These are phyloP conservation scores for Cytospora schulzeri DNA, from an alignment of 2,329 filamentous ascomycete genomes.

Conservation along the genomic window DNA sequence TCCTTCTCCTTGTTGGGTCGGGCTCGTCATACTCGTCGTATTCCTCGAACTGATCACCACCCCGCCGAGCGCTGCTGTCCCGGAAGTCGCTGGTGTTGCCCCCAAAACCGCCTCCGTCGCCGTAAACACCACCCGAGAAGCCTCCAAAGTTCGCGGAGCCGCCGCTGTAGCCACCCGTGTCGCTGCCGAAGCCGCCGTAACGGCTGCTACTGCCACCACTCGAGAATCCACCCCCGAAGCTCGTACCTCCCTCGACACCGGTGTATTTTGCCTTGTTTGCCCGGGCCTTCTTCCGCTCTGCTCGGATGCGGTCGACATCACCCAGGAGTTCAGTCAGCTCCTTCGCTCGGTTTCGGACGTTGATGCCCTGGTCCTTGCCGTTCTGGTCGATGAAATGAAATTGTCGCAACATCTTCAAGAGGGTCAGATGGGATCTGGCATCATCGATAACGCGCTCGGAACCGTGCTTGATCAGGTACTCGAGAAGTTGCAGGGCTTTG, in stretches of 20 bases:
- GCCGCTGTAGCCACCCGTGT: slow-evolving; percentile 71
- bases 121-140: slow-evolving; percentile 77
- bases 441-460: slow-evolving; percentile 98
- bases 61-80: slow-evolving; percentile 57
- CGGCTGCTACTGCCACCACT: slow-evolving; percentile 50
- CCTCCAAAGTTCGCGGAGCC: slow-evolving; percentile 56
- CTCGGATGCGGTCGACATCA: slow-evolving; percentile 84
- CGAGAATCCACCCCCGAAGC: slow-evolving; percentile 61
- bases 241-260: slow-evolving; percentile 82
- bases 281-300: slow-evolving; percentile 86
- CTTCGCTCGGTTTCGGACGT: slow-evolving; percentile 94
- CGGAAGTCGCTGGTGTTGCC: slow-evolving; percentile 74
- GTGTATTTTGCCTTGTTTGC: slow-evolving; percentile 92
- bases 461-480: slow-evolving; percentile 94
- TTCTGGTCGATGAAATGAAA: slow-evolving; percentile 97
- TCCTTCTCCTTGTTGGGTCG: slow-evolving; percentile 38
- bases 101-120: slow-evolving; percentile 93
- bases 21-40: slow-evolving; percentile 90
- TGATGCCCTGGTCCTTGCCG: slow-evolving; percentile 97
- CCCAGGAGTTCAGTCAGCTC: slow-evolving; percentile 91
- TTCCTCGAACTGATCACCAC: slow-evolving; percentile 81
- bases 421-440: slow-evolving; percentile 88
- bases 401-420: slow-evolving; percentile 97
- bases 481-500: slow-evolving; percentile 94
- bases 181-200: slow-evolving; percentile 91